Evolutionary conservation across 768 basidiomycete genomes (phyloP), one percentile per base, ranked within the genome.

Genomic region (Hypholoma fasciculare): DNA sequence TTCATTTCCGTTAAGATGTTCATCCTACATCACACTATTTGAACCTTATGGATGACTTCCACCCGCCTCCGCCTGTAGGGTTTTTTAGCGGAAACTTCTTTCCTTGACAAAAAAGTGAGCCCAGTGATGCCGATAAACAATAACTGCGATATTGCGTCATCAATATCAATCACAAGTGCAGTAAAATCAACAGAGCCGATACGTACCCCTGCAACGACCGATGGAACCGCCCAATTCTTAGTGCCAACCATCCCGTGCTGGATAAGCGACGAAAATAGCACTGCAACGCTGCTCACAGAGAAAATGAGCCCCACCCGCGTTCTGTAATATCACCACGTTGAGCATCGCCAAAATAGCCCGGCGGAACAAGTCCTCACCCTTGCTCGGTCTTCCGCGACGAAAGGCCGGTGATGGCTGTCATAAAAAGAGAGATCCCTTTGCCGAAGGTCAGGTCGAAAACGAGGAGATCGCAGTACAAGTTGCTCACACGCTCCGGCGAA

Each of bases 401-500:
- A 30, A 67, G 60, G 9, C 60, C 60, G n/a, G 63, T 54, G 11
- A 65, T 48, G 17, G 65, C 59, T 6, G 62, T 66, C 13, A 65
- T 38, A 58, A 65, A 58, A 43, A 65, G 59, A 47, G 63, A 64
- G 2, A 62, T 42, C 63, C 62, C 65, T 64, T 37, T 36, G 30
- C n/a, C 30, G 7, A 26, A 50, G 17, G 27, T 49, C 50, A 46
- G 38, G 47, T n/a, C 47, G 20, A 11, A n/a, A 37, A 14, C 9
- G n/a, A 39, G 13, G 37, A 8, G 52, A 4, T 36, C 23, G 8
- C 34, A 4, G 47, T 16, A 49, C 52, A 9, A 34, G 43, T 27
- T 14, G 63, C 75, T 58, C 59, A 79, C 78, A 80, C 43, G 78
- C 77, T n/a, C 80, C 79, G 7, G 81, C 76, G 52, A 77, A 76